Evolutionary conservation across 176 grass and related monocot genomes (phyloP), one percentile per base, ranked within the genome.

Genomic region (Ananas comosus): DNA sequence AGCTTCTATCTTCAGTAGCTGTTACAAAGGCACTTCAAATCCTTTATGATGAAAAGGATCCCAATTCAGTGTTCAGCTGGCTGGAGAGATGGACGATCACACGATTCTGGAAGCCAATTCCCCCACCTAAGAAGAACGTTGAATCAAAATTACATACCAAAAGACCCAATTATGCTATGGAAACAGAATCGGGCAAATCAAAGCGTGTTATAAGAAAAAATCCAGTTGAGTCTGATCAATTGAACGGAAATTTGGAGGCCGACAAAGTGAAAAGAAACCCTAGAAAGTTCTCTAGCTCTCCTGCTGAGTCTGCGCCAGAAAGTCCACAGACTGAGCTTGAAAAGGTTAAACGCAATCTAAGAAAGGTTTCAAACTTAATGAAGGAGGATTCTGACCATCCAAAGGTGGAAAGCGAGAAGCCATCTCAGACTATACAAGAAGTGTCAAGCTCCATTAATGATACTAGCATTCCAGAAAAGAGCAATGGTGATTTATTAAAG

Each of bases 271-370:
- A 80, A 78, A 64, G 77, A 24, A 89, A 87, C 51, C 18, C 65
- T 50, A 87, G 71, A 72, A 96, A 88, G 72, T 64, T 82, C 0
- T 75, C 73, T 64, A 72, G 52, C n/a, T 52, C 58, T 53, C 50
- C 78, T 72, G 71, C 66, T 75, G 89, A 88, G 53, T 79, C 84
- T 65, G 72, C 74, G 49, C 89, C 83, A 69, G 89, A 90, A 56
- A 82, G 78, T 74, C 77, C 85, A 57, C 80, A 89, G 74, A 88
- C 86, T 79, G 94, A 97, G 74, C 84, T 97, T 64, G 94, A 92
- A 67, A 92, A 92, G 73, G 94, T 97, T 74, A 97, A 97, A 76
- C 83, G 84, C 22, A 97, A 75, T 61, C 89, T 97, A 70, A 85
- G 90, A 76, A 97, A 92, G 82, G 85, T 92, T 64, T 85, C 86